Evolutionary conservation across 2,329 filamentous ascomycete genomes (phyloP), one percentile per base, ranked within the genome.

Genomic region (Dothidotthia symphoricarpi): DNA sequence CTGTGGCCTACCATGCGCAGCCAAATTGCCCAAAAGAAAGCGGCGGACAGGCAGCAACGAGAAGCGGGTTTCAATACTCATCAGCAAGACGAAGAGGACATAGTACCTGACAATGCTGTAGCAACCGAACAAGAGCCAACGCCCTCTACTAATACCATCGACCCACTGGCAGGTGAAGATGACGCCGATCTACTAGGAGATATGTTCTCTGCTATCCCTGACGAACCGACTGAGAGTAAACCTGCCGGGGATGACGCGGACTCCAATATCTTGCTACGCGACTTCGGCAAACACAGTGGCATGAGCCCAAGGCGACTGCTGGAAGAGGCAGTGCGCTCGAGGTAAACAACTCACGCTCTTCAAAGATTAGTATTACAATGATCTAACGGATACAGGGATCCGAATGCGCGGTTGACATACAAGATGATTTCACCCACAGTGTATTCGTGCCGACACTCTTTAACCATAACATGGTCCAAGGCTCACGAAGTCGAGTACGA

Each of bases 271-370:
- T 76, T 72, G 1, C 76, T 95, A 32, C 76, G 86, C 28, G 85
- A 96, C 55, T 96, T 97, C 73, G 89, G 88, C 1, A 88, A 88
- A 63, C 83, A 82, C 73, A 78, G 79, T 11, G 90, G 91, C 6
- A 68, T 95, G 19, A 86, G 73, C 52, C 90, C 91, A 12, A 79
- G 81, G 45, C 78, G 85, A 49, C 76, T 87, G 17, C 69, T 97
- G 10, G 89, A 96, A 63, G 90, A 96, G 64, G 80, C 87, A n/a
- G 94, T 90, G 63, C 83, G 85, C 53, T 80, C 88, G 47, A 84
- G 84, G 84, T 85, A n/a, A 66, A 51, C 9, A 3, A 6, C 1
- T 28, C 9, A 10, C 13, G 17, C 12, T 25, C 5, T 9, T 4
- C n/a, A 15, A 7, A 29, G 13, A 6, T 9, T 27, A 12, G 33